Evolutionary conservation across 2,329 filamentous ascomycete genomes (phyloP).

Genomic region (Colletotrichum limetticola): DNA sequence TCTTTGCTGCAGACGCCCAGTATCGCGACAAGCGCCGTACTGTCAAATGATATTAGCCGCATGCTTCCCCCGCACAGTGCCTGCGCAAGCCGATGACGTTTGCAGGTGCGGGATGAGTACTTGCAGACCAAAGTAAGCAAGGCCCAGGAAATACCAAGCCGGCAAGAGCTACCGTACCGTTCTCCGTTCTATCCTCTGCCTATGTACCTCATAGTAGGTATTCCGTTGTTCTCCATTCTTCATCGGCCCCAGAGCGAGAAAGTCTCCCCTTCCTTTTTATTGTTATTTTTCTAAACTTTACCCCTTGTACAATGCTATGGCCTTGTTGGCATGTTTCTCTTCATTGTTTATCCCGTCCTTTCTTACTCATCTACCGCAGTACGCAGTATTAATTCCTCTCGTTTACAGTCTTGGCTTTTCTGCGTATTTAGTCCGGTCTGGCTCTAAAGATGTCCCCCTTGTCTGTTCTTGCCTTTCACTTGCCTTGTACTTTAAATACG

Average conservation of each 20-base stretch:
- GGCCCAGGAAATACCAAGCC: conserved; percentile 21
- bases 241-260: conserved; percentile 16
- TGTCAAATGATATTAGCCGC: conserved; percentile 17
- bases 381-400: neutral
- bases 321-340: neutral
- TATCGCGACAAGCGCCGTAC: conserved; percentile 29
- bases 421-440: neutral
- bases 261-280: conserved; percentile 9
- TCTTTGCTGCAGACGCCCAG: conserved; percentile 26
- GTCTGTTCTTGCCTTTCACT: neutral
- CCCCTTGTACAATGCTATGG: neutral
- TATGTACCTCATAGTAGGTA: no score
- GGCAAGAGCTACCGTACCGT: conserved; percentile 27
- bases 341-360: neutral
- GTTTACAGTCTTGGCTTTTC: neutral
- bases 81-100: conserved; percentile 27
- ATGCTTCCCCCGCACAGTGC: conserved; percentile 23
- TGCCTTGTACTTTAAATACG: neutral
- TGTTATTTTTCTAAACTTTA: neutral
- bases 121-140: neutral
- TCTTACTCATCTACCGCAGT: neutral
- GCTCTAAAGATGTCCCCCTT: neutral
- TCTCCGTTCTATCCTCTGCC: neutral
- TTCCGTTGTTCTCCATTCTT: conserved; percentile 19
- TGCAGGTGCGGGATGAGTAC: conserved; percentile 16